These are phyloP conservation scores for Sugiyamaella boreocaroliniensis DNA, from an alignment of 805 yeast species.

Conservation along the genomic window DNA sequence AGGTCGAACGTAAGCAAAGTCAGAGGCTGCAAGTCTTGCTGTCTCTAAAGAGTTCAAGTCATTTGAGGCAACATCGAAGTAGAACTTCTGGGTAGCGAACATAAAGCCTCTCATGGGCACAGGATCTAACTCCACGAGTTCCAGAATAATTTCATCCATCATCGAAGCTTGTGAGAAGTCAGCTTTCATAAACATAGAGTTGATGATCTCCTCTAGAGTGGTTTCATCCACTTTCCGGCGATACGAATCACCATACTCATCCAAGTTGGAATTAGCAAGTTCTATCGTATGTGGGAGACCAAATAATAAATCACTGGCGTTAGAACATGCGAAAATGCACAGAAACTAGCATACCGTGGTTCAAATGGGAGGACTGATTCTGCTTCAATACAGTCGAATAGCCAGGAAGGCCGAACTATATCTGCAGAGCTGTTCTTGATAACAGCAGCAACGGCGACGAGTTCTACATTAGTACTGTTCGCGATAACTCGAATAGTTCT, in stretches of 20 bases:
- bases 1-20: slow-evolving; percentile 1
- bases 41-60: background rate
- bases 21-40: slow-evolving; percentile 15
- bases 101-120: slow-evolving; percentile 19
- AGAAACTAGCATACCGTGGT: slow-evolving; percentile 32
- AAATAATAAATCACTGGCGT: slow-evolving; percentile 39
- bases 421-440: slow-evolving; percentile 44
- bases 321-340: background rate
- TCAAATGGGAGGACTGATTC: slow-evolving; percentile 46
- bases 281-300: slow-evolving; percentile 29
- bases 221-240: slow-evolving; percentile 28
- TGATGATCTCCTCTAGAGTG: slow-evolving; percentile 22
- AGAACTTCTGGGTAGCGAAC: slow-evolving; percentile 17
- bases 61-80: slow-evolving; percentile 26
- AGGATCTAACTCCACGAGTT: slow-evolving; percentile 14
- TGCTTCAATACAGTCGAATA: slow-evolving; percentile 53
- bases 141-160: slow-evolving; percentile 1
- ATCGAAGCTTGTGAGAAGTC: slow-evolving; percentile 13
- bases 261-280: slow-evolving; percentile 37
- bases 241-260: slow-evolving; percentile 59
- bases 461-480: slow-evolving; percentile 24
- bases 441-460: slow-evolving; percentile 36
- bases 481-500: slow-evolving; percentile 12
- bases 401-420: slow-evolving; percentile 64
- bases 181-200: slow-evolving; percentile 5